phyloP scores from a whole-genome alignment of 2,329 filamentous ascomycete species.

The Karstenula rhodostoma region DNA sequence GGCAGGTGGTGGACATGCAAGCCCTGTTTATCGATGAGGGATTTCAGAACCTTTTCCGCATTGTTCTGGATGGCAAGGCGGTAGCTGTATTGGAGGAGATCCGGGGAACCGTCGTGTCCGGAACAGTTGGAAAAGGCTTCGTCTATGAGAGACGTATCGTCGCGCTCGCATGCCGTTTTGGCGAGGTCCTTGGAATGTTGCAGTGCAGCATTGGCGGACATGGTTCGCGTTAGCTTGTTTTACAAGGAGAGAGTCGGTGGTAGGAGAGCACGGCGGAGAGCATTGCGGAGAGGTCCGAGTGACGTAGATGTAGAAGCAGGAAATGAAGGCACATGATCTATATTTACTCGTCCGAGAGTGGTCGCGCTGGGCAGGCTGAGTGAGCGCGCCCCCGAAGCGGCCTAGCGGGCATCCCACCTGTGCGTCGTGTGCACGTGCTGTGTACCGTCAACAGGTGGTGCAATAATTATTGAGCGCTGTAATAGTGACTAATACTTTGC shows the following conservation, averaged over 20 bases:
- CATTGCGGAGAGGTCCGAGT: neutral
- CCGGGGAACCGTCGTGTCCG: neutral
- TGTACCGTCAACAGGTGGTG: too few species aligned
- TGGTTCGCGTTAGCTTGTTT: neutral
- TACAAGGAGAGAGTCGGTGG: neutral
- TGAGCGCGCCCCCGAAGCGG: neutral
- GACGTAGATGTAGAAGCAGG: neutral
- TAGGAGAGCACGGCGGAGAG: neutral
- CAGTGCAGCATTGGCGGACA: neutral
- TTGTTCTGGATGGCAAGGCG: constrained; percentile 1
- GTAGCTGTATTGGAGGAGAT: neutral
- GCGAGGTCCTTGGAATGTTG: neutral
- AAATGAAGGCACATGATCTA: neutral
- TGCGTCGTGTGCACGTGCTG: too few species aligned
- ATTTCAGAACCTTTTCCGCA: neutral
- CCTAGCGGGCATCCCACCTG: constrained; percentile 14
- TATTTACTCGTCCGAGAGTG: neutral
- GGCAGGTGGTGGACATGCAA: neutral
- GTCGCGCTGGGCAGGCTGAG: constrained; percentile 6
- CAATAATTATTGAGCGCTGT: too few species aligned
- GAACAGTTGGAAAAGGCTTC: neutral
- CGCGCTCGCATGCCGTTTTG: neutral
- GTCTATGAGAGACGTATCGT: constrained; percentile 3
- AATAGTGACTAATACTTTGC: too few species aligned
- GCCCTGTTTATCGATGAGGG: neutral